A percentile compares a stretch with the other conserved stretches of the same genome.
These are phyloP conservation scores for Favolaschia claudopus DNA, from an alignment of 768 basidiomycete genomes.

Conservation along the genomic window DNA sequence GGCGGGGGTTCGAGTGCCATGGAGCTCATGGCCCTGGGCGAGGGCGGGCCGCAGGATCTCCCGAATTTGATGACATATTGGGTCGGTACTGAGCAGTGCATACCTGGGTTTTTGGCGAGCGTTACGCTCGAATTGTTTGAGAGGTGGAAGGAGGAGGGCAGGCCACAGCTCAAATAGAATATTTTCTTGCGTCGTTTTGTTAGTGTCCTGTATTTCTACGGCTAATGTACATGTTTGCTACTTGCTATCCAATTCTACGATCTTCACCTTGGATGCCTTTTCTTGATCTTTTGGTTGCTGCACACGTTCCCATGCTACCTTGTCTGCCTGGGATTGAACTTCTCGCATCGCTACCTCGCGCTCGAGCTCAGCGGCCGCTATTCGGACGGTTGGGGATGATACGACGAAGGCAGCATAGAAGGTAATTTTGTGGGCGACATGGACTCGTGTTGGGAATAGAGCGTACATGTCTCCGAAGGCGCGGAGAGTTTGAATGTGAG, in stretches of 20 bases:
- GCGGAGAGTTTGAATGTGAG: constrained; percentile 49
- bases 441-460: constrained; percentile 46
- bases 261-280: neutral
- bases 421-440: constrained; percentile 64
- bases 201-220: neutral
- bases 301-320: constrained; percentile 7
- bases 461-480: constrained; percentile 63
- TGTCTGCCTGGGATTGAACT: neutral
- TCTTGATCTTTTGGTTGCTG: neutral
- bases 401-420: constrained; percentile 66
- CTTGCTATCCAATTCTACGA: neutral
- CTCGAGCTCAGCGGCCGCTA: constrained; percentile 13
- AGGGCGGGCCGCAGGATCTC: constrained; percentile 77
- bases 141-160: constrained; percentile 57
- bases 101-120: constrained; percentile 89
- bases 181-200: neutral
- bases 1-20: constrained; percentile 62
- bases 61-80: constrained; percentile 83
- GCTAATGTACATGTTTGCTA: too few relatives aligned
- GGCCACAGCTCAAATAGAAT: neutral
- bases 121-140: constrained; percentile 91
- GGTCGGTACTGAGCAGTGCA: constrained; percentile 86
- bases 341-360: constrained; percentile 10
- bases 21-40: constrained; percentile 78
- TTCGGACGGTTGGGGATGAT: neutral